Evolutionary conservation across 2,329 filamentous ascomycete genomes (phyloP).

Genomic region (Onygena corvina): DNA sequence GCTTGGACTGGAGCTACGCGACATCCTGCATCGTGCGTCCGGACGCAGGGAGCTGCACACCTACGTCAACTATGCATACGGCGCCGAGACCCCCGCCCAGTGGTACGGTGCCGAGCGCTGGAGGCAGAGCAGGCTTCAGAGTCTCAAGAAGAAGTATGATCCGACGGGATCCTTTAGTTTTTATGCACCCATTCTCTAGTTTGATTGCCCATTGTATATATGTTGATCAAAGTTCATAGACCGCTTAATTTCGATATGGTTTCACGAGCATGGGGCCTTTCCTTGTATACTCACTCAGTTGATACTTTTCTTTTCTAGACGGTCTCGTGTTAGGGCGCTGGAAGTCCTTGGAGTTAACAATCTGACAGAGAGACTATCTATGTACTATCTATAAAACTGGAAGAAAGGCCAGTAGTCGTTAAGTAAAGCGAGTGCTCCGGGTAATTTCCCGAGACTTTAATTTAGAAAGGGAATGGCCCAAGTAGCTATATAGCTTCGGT

Average conservation of each 20-base stretch:
- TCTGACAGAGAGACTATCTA: too few species aligned
- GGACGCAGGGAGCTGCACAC: constrained; percentile 18
- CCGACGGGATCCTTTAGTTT: constrained; percentile 24
- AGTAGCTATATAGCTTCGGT: too few species aligned
- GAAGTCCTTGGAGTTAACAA: too few species aligned
- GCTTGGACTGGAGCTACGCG: constrained; percentile 24
- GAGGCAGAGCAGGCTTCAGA: constrained; percentile 23
- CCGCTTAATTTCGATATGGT: background rate
- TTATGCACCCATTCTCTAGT: constrained; percentile 19
- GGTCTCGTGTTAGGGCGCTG: too few species aligned
- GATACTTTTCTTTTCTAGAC: too few species aligned
- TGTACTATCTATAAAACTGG: too few species aligned
- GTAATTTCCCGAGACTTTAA: too few species aligned
- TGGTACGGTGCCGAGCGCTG: constrained; percentile 26
- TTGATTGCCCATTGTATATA: background rate
- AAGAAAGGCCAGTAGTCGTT: too few species aligned
- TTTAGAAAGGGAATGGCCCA: too few species aligned
- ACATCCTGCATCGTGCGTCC: constrained; percentile 19
- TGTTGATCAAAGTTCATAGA: background rate
- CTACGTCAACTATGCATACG: constrained; percentile 26
- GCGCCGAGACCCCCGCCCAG: constrained; percentile 20
- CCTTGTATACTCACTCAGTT: too few species aligned
- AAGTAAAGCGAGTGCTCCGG: too few species aligned
- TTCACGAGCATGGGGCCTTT: background rate
- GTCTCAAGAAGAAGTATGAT: constrained; percentile 28